phyloP scores from a whole-genome alignment of 768 basidiomycete genomes.

The Mycena polygramma region DNA sequence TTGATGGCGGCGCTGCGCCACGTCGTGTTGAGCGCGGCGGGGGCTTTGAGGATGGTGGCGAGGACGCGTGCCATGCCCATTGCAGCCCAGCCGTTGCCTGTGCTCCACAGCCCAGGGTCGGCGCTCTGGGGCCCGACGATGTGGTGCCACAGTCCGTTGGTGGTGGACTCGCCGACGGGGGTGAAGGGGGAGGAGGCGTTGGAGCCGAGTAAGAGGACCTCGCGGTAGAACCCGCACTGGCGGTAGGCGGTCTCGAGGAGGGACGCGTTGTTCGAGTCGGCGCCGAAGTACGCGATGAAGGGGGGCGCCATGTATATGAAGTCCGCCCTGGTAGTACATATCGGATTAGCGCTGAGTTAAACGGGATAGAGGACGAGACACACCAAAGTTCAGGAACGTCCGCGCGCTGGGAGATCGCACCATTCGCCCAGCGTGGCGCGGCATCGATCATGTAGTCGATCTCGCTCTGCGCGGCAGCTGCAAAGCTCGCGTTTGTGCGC shows the following conservation, averaged over 20 bases:
- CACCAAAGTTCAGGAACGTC: slow-evolving; percentile 66
- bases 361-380: slow-evolving; percentile 17
- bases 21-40: slow-evolving; percentile 41
- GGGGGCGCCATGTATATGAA: slow-evolving; percentile 67
- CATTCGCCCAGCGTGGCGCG: slow-evolving; percentile 56
- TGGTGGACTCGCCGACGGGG: slow-evolving; percentile 10
- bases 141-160: slow-evolving; percentile 55
- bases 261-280: slow-evolving; percentile 50
- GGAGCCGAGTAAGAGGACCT: slow-evolving; percentile 46
- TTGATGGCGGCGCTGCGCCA: slow-evolving; percentile 45
- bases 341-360: background rate
- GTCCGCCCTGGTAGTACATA: slow-evolving; percentile 52
- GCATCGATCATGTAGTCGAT: slow-evolving; percentile 56
- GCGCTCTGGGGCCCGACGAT: slow-evolving; percentile 39
- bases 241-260: slow-evolving; percentile 53
- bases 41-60: slow-evolving; percentile 58
- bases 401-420: slow-evolving; percentile 68
- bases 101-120: slow-evolving; percentile 40
- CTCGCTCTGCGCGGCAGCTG: slow-evolving; percentile 54
- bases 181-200: slow-evolving; percentile 42
- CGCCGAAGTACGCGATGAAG: slow-evolving; percentile 63
- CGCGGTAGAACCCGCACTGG: slow-evolving; percentile 55
- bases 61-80: slow-evolving; percentile 45
- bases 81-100: slow-evolving; percentile 42
- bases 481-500: slow-evolving; percentile 52